phyloP scores from a whole-genome alignment of 768 basidiomycete species.

The Lyophyllum shimeji region DNA sequence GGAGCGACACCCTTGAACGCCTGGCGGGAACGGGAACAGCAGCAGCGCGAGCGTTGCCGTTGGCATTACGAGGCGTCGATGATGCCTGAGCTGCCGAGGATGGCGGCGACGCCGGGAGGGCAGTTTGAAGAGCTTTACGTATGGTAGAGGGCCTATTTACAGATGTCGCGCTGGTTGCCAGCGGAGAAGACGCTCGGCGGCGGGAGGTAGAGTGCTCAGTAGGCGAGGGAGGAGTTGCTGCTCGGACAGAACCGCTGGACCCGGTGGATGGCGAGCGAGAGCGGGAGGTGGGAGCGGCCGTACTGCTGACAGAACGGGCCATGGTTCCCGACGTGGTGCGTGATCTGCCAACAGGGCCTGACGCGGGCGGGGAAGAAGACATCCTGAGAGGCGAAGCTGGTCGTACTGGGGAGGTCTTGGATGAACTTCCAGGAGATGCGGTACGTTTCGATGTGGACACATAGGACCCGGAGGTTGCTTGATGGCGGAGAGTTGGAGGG shows the following conservation, averaged over 20 bases:
- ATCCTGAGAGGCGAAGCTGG: slow-evolving; percentile 49
- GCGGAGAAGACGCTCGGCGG: slow-evolving; percentile 51
- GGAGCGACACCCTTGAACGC: slow-evolving; percentile 44
- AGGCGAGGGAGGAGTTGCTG: slow-evolving; percentile 42
- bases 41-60: slow-evolving; percentile 19
- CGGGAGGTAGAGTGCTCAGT: slow-evolving; percentile 36
- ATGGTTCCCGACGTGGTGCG: slow-evolving; percentile 27
- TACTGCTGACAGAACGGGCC: slow-evolving; percentile 44
- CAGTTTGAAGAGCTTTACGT: slow-evolving; percentile 38
- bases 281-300: slow-evolving; percentile 32
- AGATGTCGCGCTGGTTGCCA: slow-evolving; percentile 31
- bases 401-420: slow-evolving; percentile 34
- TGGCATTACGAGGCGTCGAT: slow-evolving; percentile 28
- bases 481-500: slow-evolving; percentile 77
- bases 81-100: slow-evolving; percentile 29
- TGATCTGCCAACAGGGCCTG: slow-evolving; percentile 41
- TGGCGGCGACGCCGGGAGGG: slow-evolving; percentile 38
- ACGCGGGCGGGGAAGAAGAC: slow-evolving; percentile 47
- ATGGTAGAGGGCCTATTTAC: slow-evolving; percentile 31
- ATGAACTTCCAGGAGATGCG: slow-evolving; percentile 41
- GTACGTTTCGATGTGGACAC: slow-evolving; percentile 47
- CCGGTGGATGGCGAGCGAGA: slow-evolving; percentile 37
- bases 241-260: slow-evolving; percentile 32
- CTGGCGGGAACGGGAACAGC: slow-evolving; percentile 37
- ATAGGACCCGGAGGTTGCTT: slow-evolving; percentile 75